A percentile compares a stretch with the other conserved stretches of the same genome.
Conservation (phyloP, 208 protist genomes). For the Zelonia costaricensis region DNA sequence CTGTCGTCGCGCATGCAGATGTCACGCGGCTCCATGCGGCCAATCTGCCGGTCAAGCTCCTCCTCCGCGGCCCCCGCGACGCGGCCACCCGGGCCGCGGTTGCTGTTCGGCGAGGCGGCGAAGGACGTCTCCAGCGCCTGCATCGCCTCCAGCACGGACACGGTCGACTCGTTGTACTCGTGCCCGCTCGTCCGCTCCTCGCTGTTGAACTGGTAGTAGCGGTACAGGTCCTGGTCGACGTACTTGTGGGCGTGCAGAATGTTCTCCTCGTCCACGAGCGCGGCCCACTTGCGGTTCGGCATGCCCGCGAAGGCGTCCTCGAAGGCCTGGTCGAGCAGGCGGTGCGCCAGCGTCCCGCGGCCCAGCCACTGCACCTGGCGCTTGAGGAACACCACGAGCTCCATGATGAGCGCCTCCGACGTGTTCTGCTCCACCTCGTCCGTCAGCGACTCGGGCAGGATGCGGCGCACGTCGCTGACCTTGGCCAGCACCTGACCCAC, state of each 20-base stretch:
- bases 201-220: slow-evolving; percentile 77
- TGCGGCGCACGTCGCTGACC: slow-evolving; percentile 43
- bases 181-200: slow-evolving; percentile 76
- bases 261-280: slow-evolving; percentile 55
- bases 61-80: not conserved
- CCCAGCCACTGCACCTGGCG: slow-evolving; percentile 64
- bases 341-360: slow-evolving; percentile 52
- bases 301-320: slow-evolving; percentile 66
- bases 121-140: slow-evolving; percentile 25
- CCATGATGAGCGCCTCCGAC: slow-evolving; percentile 62
- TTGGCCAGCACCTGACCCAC: slow-evolving; percentile 76
- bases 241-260: slow-evolving; percentile 36
- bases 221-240: slow-evolving; percentile 70
- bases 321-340: slow-evolving; percentile 64
- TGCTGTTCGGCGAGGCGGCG: not conserved
- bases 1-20: slow-evolving; percentile 67
- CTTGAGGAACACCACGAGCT: slow-evolving; percentile 72
- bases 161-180: slow-evolving; percentile 47
- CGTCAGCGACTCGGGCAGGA: slow-evolving; percentile 53
- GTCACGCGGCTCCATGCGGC: slow-evolving; percentile 41
- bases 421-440: slow-evolving; percentile 66
- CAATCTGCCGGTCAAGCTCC: slow-evolving; percentile 47
- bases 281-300: slow-evolving; percentile 51
- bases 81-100: not conserved
- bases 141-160: slow-evolving; percentile 34